These are phyloP conservation scores for Aspergillus sp. DNA, from an alignment of 2,329 filamentous ascomycete genomes.

Conservation along the genomic window DNA sequence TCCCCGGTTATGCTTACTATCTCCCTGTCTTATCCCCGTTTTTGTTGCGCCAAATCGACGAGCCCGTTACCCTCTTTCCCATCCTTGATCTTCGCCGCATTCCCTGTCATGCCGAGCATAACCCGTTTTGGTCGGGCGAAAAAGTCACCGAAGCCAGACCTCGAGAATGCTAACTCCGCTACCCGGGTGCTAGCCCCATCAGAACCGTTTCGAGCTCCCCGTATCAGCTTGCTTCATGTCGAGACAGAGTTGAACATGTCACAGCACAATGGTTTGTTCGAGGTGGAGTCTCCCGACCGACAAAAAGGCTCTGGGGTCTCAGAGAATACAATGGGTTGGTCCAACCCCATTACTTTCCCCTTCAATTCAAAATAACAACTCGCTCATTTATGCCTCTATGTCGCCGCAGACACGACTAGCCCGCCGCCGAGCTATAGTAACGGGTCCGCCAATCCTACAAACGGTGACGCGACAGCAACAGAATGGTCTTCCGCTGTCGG, in stretches of 20 bases:
- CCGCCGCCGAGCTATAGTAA: constrained; percentile 29
- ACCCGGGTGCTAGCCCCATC: constrained; percentile 19
- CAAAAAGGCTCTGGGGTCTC: constrained; percentile 22
- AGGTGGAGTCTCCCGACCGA: constrained; percentile 25
- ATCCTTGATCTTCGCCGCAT: constrained; percentile 15
- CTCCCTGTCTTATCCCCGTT: not conserved
- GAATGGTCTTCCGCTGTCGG: constrained; percentile 53
- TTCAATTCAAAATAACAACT: not conserved
- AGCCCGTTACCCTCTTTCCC: constrained; percentile 7
- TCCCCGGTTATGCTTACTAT: not conserved
- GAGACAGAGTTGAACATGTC: constrained; percentile 46
- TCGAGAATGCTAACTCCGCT: constrained; percentile 28
- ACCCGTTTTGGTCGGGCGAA: constrained; percentile 32
- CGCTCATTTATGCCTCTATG: not conserved
- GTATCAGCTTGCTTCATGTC: constrained; percentile 41
- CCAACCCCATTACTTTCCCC: not conserved
- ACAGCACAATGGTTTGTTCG: constrained; percentile 41
- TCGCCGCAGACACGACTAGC: constrained; percentile 19
- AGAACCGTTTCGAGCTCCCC: constrained; percentile 31
- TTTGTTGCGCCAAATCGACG: constrained; percentile 2
- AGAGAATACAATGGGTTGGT: constrained; percentile 27
- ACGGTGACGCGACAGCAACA: constrained; percentile 29
- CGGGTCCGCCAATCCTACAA: constrained; percentile 29
- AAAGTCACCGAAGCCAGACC: constrained; percentile 24
- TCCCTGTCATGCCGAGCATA: constrained; percentile 24